Evolutionary conservation across 163 green algal genomes (phyloP).

Genomic region (Chloromonas sp.): DNA sequence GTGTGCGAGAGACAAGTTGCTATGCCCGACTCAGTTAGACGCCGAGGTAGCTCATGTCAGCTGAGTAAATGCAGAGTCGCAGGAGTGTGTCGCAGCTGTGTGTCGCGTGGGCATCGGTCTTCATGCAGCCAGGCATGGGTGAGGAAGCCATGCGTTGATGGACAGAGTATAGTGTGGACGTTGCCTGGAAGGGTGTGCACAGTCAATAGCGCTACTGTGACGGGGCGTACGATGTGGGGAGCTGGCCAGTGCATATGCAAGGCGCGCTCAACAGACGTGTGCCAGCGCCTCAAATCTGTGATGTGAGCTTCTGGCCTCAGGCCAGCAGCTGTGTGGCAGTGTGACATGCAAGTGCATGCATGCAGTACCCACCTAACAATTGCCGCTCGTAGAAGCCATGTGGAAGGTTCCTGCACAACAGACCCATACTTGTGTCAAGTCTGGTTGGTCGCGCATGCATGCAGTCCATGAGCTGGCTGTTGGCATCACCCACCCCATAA

Average conservation of each 20-base stretch:
- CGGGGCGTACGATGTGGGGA: background rate
- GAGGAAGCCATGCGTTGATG: background rate
- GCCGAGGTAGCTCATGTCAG: too few species aligned
- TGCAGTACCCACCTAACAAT: constrained; percentile 65
- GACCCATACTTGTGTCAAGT: background rate
- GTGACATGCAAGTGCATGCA: background rate
- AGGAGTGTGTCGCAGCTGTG: too few species aligned
- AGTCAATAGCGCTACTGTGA: background rate
- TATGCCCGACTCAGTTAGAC: too few species aligned
- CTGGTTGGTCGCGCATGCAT: background rate
- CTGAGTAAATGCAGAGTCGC: too few species aligned
- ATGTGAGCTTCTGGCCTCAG: too few species aligned
- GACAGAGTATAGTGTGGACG: too few species aligned
- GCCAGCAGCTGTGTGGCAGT: background rate
- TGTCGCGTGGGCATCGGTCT: too few species aligned
- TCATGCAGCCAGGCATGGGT: background rate
- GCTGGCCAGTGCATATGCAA: background rate
- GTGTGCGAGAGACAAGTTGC: too few species aligned
- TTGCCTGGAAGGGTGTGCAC: background rate
- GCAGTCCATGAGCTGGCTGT: background rate
- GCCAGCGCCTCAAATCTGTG: too few species aligned
- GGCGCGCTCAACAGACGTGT: background rate
- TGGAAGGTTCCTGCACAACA: constrained; percentile 72
- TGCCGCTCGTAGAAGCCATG: constrained; percentile 96
- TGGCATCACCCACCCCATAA: background rate